phyloP scores from a whole-genome alignment of 2,329 filamentous ascomycete species.

The Hirsutella thompsonii region DNA sequence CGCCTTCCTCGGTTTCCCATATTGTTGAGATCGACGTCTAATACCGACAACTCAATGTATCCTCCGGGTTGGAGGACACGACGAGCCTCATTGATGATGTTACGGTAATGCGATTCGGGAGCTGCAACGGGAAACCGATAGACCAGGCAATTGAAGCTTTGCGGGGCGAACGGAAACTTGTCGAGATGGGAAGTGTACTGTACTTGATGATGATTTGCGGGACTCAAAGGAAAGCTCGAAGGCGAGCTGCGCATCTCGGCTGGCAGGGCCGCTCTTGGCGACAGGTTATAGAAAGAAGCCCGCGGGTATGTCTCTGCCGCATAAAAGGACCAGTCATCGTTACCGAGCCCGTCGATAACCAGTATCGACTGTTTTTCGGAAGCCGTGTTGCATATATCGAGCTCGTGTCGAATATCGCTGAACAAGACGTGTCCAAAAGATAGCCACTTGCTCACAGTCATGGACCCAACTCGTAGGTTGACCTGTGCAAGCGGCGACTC shows the following conservation, averaged over 20 bases:
- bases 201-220: constrained; percentile 64
- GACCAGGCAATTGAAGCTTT: constrained; percentile 65
- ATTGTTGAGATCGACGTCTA: constrained; percentile 71
- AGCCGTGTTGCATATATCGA: constrained; percentile 29
- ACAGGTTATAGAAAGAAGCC: constrained; percentile 66
- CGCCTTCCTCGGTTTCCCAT: constrained; percentile 63
- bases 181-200: constrained; percentile 49
- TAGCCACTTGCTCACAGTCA: constrained; percentile 81
- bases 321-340: constrained; percentile 80
- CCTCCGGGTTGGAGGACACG: constrained; percentile 68
- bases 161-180: constrained; percentile 62
- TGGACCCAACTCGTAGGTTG: constrained; percentile 65
- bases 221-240: constrained; percentile 39
- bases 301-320: constrained; percentile 67
- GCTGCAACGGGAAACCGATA: constrained; percentile 64
- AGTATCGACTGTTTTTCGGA: constrained; percentile 48
- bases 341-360: constrained; percentile 74
- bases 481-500: constrained; percentile 56
- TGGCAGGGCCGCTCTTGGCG: constrained; percentile 39
- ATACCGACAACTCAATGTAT: constrained; percentile 64
- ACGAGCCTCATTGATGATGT: constrained; percentile 61
- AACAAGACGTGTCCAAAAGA: constrained; percentile 76
- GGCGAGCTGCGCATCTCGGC: constrained; percentile 27
- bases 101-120: constrained; percentile 55
- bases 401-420: constrained; percentile 63